A percentile compares a stretch with the other conserved stretches of the same genome.
Evolutionary conservation across 345 rosid genomes (phyloP).

Genomic region (Arabis hirsuta): DNA sequence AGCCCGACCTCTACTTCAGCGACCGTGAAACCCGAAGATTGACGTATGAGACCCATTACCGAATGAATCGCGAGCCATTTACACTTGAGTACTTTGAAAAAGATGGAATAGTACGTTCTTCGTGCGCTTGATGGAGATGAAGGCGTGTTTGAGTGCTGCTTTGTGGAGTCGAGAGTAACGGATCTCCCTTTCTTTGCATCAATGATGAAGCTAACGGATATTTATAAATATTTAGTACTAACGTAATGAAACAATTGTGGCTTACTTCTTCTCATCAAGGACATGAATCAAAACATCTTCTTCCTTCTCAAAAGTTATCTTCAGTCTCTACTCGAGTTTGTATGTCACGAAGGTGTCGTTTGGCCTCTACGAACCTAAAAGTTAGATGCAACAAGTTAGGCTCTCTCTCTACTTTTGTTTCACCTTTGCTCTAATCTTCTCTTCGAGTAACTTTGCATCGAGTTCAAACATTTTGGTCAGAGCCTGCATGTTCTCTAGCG

Average conservation of each 20-base stretch:
- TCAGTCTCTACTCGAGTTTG: constrained; percentile 23
- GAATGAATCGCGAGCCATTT: too few species aligned
- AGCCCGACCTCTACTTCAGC: too few species aligned
- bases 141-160: too few species aligned
- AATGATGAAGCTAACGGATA: too few species aligned
- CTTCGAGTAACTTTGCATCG: constrained; percentile 67
- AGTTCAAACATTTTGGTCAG: constrained; percentile 83
- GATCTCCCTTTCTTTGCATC: too few species aligned
- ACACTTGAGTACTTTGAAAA: too few species aligned
- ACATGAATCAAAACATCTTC: constrained; percentile 15
- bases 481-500: constrained; percentile 85
- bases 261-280: constrained; percentile 6
- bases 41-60: too few species aligned
- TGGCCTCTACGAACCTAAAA: constrained; percentile 13
- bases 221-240: too few species aligned
- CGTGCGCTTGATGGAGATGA: too few species aligned
- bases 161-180: too few species aligned
- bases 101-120: too few species aligned
- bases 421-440: constrained; percentile 70
- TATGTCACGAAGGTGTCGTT: constrained; percentile 26
- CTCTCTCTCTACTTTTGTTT: constrained; percentile 44
- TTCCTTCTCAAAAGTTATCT: constrained; percentile 1
- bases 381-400: neutral
- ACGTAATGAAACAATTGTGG: constrained; percentile 19
- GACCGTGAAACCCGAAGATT: too few species aligned